Percentiles rank a stretch among this genome's conserved stretches.
These are phyloP conservation scores for Larix kaempferi DNA, from an alignment of 75 land plant genomes.

Conservation along the genomic window DNA sequence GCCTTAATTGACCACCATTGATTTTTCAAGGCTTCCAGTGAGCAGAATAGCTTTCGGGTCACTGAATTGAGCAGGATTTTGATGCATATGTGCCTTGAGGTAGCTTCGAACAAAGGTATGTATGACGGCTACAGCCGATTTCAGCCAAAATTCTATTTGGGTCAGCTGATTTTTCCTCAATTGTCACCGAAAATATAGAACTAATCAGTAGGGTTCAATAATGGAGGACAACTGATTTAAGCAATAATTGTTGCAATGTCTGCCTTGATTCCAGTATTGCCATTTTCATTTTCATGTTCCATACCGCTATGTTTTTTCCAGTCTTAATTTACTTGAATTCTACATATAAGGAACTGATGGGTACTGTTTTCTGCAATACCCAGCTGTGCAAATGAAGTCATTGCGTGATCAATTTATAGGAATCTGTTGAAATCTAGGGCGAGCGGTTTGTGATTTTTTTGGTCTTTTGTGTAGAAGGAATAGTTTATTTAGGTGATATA, in stretches of 20 bases:
- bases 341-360: too few relatives aligned
- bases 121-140: not conserved
- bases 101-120: constrained; percentile 6
- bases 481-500: not conserved
- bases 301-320: not conserved
- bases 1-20: not conserved
- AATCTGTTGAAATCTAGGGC: not conserved
- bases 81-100: not conserved
- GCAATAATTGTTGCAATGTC: not conserved
- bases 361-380: too few relatives aligned
- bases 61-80: constrained; percentile 5
- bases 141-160: not conserved
- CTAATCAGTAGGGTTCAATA: not conserved
- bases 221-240: not conserved
- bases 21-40: not conserved
- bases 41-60: not conserved
- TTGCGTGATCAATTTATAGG: not conserved
- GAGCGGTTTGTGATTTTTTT: not conserved
- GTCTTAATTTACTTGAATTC: not conserved
- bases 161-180: not conserved
- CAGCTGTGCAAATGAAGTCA: not conserved
- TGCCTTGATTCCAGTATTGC: not conserved
- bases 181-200: not conserved
- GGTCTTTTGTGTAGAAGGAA: not conserved
- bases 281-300: not conserved